Conservation (phyloP, 2,329 filamentous ascomycete genomes). For the Drechslerella dactyloides region DNA sequence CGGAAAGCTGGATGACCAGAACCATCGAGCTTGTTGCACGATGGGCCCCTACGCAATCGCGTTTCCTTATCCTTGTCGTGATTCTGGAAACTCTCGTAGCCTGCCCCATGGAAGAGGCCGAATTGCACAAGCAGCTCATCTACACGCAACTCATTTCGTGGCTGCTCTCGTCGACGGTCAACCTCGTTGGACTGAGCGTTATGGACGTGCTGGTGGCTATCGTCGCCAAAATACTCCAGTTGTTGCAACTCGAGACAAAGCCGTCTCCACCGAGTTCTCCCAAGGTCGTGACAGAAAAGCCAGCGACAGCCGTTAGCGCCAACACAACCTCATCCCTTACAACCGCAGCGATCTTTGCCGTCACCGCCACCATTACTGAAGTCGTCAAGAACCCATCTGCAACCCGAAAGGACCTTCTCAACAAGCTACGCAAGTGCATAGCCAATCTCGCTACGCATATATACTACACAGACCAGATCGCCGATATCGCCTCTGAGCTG, state of each 20-base stretch:
- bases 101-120: slow-evolving; percentile 72
- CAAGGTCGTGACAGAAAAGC: slow-evolving; percentile 58
- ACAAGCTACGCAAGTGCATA: slow-evolving; percentile 78
- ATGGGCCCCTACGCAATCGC: slow-evolving; percentile 93
- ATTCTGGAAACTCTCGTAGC: slow-evolving; percentile 77
- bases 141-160: slow-evolving; percentile 80
- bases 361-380: slow-evolving; percentile 44
- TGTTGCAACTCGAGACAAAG: slow-evolving; percentile 69
- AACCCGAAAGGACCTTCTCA: slow-evolving; percentile 69
- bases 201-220: slow-evolving; percentile 91
- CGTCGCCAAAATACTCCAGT: slow-evolving; percentile 78
- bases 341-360: slow-evolving; percentile 38
- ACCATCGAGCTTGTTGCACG: slow-evolving; percentile 79
- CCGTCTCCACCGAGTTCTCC: slow-evolving; percentile 57
- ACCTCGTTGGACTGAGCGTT: slow-evolving; percentile 91
- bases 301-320: slow-evolving; percentile 55
- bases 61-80: slow-evolving; percentile 86
- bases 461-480: slow-evolving; percentile 95
- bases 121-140: slow-evolving; percentile 74
- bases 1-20: slow-evolving; percentile 75
- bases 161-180: slow-evolving; percentile 83
- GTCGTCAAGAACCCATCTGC: slow-evolving; percentile 58
- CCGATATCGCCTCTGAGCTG: slow-evolving; percentile 88
- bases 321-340: slow-evolving; percentile 46
- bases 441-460: slow-evolving; percentile 91